Conservation (phyloP, 768 basidiomycete species). For the Russula sp. region DNA sequence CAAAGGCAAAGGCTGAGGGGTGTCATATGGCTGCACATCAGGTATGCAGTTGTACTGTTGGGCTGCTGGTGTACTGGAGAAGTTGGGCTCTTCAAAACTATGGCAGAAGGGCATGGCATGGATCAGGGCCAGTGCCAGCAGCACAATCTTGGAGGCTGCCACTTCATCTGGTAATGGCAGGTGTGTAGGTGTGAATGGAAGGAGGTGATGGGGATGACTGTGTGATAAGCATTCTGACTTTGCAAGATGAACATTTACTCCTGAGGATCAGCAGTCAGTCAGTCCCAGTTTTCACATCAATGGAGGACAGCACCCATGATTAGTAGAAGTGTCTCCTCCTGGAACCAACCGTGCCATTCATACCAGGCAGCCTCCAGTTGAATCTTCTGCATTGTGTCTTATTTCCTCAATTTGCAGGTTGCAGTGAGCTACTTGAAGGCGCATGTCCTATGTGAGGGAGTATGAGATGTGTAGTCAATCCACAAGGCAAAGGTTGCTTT, state of each 20-base stretch:
- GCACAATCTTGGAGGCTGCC: constrained; percentile 8
- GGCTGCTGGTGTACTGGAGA: neutral
- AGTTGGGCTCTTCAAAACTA: neutral
- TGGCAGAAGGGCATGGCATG: constrained; percentile 11
- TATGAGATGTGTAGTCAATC: neutral
- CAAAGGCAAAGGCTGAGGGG: neutral
- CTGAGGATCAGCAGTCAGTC: constrained; percentile 13
- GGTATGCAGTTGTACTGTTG: neutral
- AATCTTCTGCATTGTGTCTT: constrained; percentile 51
- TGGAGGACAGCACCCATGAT: constrained; percentile 39
- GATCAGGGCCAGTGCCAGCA: constrained; percentile 5
- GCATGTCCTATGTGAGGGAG: constrained; percentile 47
- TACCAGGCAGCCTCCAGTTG: constrained; percentile 59
- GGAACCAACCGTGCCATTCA: constrained; percentile 69
- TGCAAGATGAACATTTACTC: constrained; percentile 53
- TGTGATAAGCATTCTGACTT: constrained; percentile 54
- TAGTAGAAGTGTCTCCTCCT: constrained; percentile 55
- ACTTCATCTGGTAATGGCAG: too few relatives aligned
- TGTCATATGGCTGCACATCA: neutral
- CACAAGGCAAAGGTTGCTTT: constrained; percentile 14
- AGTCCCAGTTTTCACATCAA: neutral
- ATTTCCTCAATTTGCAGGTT: constrained; percentile 53
- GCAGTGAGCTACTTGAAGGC: constrained; percentile 64
- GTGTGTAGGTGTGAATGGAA: too few relatives aligned
- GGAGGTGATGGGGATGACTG: too few relatives aligned